A percentile compares a stretch with the other conserved stretches of the same genome.
These are phyloP conservation scores for Rostrohypoxylon terebratum DNA, from an alignment of 495 filamentous ascomycete genomes.

Conservation along the genomic window DNA sequence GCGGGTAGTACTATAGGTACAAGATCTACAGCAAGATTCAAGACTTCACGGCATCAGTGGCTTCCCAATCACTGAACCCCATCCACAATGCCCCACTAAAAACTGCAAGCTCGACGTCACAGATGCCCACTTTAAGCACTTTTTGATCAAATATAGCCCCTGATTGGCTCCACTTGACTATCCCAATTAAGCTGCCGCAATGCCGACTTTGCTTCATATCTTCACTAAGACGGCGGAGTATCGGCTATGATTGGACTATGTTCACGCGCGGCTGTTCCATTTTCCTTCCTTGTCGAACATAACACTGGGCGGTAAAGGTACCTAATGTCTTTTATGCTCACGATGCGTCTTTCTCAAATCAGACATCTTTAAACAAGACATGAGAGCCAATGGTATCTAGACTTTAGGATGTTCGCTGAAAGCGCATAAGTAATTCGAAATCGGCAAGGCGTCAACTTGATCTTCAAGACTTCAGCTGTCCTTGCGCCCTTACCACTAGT, in stretches of 20 bases:
- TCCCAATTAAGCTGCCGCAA: slow-evolving; percentile 20
- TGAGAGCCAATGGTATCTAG: slow-evolving; percentile 10
- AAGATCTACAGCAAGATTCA: slow-evolving; percentile 5
- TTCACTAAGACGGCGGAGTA: slow-evolving; percentile 13
- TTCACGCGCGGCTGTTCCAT: slow-evolving; percentile 44
- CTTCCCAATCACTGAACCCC: not conserved
- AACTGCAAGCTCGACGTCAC: slow-evolving; percentile 41
- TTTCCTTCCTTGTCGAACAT: slow-evolving; percentile 7
- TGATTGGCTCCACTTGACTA: slow-evolving; percentile 29
- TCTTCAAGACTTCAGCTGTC: not conserved
- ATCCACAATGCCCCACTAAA: slow-evolving; percentile 27
- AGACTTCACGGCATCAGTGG: not conserved
- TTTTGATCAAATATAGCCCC: slow-evolving; percentile 31
- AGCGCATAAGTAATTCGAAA: not conserved
- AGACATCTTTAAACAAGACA: slow-evolving; percentile 3
- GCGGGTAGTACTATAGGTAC: slow-evolving; percentile 29
- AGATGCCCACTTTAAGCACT: slow-evolving; percentile 31
- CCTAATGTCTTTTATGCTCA: slow-evolving; percentile 1
- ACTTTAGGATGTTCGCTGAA: not conserved
- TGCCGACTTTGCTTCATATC: slow-evolving; percentile 24
- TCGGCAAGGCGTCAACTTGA: not conserved
- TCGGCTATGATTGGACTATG: slow-evolving; percentile 36
- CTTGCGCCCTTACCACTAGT: slow-evolving; percentile 1
- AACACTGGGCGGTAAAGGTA: not conserved
- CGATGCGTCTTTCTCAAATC: slow-evolving; percentile 3